These are phyloP conservation scores for Pholiota microspora DNA, from an alignment of 768 basidiomycete genomes.

Conservation along the genomic window DNA sequence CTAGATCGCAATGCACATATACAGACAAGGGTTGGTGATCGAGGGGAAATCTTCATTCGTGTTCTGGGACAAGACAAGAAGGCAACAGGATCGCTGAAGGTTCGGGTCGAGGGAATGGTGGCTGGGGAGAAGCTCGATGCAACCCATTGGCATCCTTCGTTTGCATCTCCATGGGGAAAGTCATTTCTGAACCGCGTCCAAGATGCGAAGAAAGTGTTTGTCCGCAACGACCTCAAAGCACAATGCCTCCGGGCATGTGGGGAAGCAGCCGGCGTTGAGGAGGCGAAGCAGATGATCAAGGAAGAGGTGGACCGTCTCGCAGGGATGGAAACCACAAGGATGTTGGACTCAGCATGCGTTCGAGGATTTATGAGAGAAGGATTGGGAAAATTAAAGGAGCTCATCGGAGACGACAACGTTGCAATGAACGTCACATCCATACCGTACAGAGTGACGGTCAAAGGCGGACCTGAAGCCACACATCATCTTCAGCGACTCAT, in stretches of 20 bases:
- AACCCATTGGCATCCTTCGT: constrained; percentile 48
- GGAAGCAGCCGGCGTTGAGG: constrained; percentile 32
- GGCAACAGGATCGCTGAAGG: constrained; percentile 55
- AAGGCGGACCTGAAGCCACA: constrained; percentile 55
- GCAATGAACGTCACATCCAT: constrained; percentile 36
- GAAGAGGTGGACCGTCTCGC: constrained; percentile 47
- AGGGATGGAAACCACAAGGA: constrained; percentile 26
- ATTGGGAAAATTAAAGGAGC: constrained; percentile 46
- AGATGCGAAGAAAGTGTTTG: constrained; percentile 33
- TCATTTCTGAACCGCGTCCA: constrained; percentile 29
- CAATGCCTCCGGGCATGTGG: constrained; percentile 48
- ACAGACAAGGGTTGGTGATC: constrained; percentile 18
- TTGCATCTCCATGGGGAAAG: constrained; percentile 27
- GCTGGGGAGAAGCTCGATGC: constrained; percentile 45
- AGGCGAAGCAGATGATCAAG: constrained; percentile 42
- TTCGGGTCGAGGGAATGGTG: constrained; percentile 54
- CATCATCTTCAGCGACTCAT: constrained; percentile 44
- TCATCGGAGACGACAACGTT: constrained; percentile 54
- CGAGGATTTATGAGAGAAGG: constrained; percentile 53
- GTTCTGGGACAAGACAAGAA: constrained; percentile 53
- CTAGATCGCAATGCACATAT: constrained; percentile 23
- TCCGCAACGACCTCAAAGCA: constrained; percentile 45
- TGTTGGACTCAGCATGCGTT: constrained; percentile 35
- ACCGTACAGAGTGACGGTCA: constrained; percentile 43
- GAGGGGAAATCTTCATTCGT: constrained; percentile 33